These are phyloP conservation scores for Kalmusia sp. DNA, from an alignment of 2,329 filamentous ascomycete genomes.

Conservation along the genomic window DNA sequence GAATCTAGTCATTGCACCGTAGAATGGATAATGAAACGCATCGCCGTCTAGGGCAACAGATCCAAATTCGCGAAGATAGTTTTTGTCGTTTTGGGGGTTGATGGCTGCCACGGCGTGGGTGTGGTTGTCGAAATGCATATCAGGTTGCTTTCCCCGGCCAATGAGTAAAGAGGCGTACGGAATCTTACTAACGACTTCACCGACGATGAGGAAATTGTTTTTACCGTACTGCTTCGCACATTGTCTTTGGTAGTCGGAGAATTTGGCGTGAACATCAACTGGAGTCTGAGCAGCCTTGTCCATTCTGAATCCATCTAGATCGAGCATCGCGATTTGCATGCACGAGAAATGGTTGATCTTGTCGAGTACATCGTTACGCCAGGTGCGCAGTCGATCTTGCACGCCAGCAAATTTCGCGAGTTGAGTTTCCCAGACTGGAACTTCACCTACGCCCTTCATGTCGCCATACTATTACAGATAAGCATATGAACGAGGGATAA, in stretches of 20 bases:
- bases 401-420: conserved; percentile 71
- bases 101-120: conserved; percentile 60
- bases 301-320: conserved; percentile 71
- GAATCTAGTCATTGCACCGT: conserved; percentile 67
- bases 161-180: conserved; percentile 67
- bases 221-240: conserved; percentile 66
- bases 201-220: conserved; percentile 68
- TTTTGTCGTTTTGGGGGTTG: conserved; percentile 48
- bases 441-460: conserved; percentile 65
- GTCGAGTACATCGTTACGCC: conserved; percentile 64
- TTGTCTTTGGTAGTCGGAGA: conserved; percentile 62
- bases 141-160: conserved; percentile 66
- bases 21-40: conserved; percentile 71
- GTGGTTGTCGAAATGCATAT: conserved; percentile 57
- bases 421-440: conserved; percentile 67
- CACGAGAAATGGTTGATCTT: conserved; percentile 69
- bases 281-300: conserved; percentile 72
- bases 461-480: conserved; percentile 61
- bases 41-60: conserved; percentile 64
- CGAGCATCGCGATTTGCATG: conserved; percentile 67
- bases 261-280: conserved; percentile 66
- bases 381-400: conserved; percentile 71
- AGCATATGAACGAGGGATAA: neutral
- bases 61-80: conserved; percentile 61
- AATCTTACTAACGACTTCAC: conserved; percentile 70